Conservation (phyloP, 805 yeast species). For the Jamesozyma gamospora region DNA sequence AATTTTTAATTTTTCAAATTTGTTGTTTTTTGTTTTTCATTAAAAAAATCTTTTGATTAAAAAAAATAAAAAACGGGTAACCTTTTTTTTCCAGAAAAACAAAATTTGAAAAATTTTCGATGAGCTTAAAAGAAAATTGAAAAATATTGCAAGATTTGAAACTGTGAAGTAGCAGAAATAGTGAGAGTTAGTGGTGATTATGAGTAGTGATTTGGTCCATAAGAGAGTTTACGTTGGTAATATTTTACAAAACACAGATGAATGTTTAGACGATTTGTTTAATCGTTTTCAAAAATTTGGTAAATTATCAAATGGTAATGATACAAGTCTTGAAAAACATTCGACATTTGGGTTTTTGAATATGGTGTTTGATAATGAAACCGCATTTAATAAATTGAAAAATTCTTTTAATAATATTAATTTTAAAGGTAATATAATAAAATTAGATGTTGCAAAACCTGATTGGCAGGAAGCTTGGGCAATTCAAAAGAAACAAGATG, state of each 20-base stretch:
- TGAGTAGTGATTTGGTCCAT: constrained; percentile 1
- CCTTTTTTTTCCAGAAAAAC: background rate
- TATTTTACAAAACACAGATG: constrained; percentile 17
- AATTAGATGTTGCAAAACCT: constrained; percentile 53
- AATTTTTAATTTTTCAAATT: background rate
- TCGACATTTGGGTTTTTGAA: constrained; percentile 56
- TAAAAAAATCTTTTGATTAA: too few relatives aligned
- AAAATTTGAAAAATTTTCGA: constrained; percentile 2
- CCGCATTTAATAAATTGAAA: constrained; percentile 37
- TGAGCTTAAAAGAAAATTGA: background rate
- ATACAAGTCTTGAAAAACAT: constrained; percentile 41
- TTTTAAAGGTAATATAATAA: constrained; percentile 63
- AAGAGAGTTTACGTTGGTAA: constrained; percentile 28
- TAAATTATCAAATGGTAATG: constrained; percentile 29
- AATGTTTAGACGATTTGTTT: constrained; percentile 34
- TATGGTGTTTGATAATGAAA: constrained; percentile 39
- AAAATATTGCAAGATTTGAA: background rate
- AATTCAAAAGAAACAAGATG: constrained; percentile 36
- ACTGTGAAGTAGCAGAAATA: background rate
- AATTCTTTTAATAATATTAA: constrained; percentile 56
- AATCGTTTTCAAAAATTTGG: constrained; percentile 59
- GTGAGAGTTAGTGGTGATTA: background rate
- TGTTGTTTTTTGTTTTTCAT: background rate
- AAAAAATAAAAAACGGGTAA: background rate
- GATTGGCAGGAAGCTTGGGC: constrained; percentile 40